Percentiles rank a stretch among this genome's conserved stretches.
These are phyloP conservation scores for Chenopodium album DNA, from an alignment of 148 eudicot species.

Conservation along the genomic window DNA sequence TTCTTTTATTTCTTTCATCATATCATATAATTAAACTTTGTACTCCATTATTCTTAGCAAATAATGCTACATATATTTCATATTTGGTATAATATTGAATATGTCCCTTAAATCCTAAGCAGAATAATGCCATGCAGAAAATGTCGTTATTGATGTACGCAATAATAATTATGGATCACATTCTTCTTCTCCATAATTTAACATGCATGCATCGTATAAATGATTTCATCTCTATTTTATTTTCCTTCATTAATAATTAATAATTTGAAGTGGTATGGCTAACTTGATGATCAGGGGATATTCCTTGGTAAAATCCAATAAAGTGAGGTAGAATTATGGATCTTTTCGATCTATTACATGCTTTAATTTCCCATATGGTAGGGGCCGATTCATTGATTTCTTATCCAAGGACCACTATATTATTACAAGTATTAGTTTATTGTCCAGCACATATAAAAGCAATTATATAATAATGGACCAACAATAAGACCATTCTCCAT, in stretches of 20 bases:
- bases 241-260: no score
- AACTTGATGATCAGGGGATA: neutral
- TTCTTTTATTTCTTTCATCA: no score
- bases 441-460: no score
- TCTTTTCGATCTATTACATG: neutral
- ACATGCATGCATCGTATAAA: neutral
- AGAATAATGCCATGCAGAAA: neutral
- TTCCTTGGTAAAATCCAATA: constrained; percentile 1
- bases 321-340: neutral
- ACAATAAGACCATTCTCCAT: neutral
- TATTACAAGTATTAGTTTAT: neutral
- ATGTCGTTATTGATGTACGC: neutral
- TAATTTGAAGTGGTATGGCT: neutral
- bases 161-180: neutral
- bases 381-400: constrained; percentile 22
- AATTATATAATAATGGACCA: neutral
- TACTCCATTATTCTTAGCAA: no score
- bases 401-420: constrained; percentile 27
- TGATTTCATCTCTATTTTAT: no score
- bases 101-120: neutral
- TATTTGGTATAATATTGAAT: no score
- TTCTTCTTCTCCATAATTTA: neutral
- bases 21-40: no score
- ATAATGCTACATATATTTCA: no score
- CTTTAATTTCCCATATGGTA: constrained; percentile 18